phyloP scores from a whole-genome alignment of 768 basidiomycete genomes.

The Podaxis sp. region DNA sequence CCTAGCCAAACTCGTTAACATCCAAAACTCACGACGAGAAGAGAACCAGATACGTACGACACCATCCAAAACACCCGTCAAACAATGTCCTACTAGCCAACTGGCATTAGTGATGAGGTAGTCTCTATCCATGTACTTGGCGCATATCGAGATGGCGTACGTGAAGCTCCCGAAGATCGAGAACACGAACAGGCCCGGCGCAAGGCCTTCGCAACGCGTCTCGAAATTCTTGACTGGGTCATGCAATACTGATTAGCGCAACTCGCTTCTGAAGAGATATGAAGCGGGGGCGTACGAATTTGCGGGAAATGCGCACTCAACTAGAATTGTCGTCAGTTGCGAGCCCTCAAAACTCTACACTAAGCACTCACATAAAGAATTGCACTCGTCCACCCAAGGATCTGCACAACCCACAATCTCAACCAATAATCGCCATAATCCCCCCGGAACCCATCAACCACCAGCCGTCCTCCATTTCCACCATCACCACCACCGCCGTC shows the following conservation, averaged over 20 bases:
- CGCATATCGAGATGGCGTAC: constrained; percentile 80
- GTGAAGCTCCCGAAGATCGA: constrained; percentile 84
- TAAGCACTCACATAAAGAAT: constrained; percentile 67
- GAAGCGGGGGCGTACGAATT: constrained; percentile 36
- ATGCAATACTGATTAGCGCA: background rate
- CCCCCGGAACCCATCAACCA: constrained; percentile 21
- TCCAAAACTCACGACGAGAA: background rate
- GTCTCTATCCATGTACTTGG: constrained; percentile 61
- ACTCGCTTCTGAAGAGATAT: background rate
- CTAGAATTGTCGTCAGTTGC: constrained; percentile 23
- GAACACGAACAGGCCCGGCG: constrained; percentile 90
- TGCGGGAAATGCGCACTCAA: constrained; percentile 81
- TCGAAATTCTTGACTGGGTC: constrained; percentile 76
- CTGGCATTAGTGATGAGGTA: constrained; percentile 84
- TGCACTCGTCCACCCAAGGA: constrained; percentile 87
- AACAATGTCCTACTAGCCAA: constrained; percentile 55
- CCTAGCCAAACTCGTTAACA: background rate
- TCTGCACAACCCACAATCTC: constrained; percentile 62
- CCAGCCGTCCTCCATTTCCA: background rate
- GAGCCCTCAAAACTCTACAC: background rate
- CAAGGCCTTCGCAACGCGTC: constrained; percentile 89
- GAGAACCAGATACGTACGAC: background rate
- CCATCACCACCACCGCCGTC: background rate
- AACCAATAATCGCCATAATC: constrained; percentile 26
- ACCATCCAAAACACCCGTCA: constrained; percentile 1